These are phyloP conservation scores for Plasmodium sp. DNA, from an alignment of 169 alveolate genomes.

Conservation along the genomic window DNA sequence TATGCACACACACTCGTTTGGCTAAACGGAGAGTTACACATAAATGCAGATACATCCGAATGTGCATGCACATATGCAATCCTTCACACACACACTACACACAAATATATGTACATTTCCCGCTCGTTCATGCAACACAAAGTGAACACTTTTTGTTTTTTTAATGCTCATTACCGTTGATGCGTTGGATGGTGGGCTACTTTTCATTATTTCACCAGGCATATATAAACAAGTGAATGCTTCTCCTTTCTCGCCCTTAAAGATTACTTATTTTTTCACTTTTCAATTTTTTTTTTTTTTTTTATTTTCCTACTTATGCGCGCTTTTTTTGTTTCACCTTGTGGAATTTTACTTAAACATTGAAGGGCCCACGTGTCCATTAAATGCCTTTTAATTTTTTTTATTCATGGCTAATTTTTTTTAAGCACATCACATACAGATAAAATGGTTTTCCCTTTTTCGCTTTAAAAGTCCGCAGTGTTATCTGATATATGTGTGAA, in stretches of 20 bases:
- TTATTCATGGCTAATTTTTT: constrained; percentile 28
- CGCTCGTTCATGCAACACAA: neutral
- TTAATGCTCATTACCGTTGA: neutral
- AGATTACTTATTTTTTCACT: neutral
- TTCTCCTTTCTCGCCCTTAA: constrained; percentile 2
- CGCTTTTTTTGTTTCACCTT: neutral
- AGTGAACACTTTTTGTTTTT: neutral
- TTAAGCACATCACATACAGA: neutral
- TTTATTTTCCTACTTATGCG: neutral
- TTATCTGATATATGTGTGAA: neutral
- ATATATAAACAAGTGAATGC: neutral
- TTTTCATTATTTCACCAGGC: neutral
- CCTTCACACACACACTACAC: neutral
- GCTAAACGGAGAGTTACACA: neutral
- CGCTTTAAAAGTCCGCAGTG: neutral
- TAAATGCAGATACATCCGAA: neutral
- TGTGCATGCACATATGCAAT: neutral
- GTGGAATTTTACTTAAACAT: constrained; percentile 6
- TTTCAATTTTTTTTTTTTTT: neutral
- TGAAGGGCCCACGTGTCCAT: constrained; percentile 1
- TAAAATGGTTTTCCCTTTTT: neutral
- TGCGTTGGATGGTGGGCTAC: neutral
- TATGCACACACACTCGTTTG: neutral
- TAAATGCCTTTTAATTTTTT: neutral
- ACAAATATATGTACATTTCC: neutral